phyloP scores from a whole-genome alignment of 106 monocot species.

The Acanthochlamys bracteata region DNA sequence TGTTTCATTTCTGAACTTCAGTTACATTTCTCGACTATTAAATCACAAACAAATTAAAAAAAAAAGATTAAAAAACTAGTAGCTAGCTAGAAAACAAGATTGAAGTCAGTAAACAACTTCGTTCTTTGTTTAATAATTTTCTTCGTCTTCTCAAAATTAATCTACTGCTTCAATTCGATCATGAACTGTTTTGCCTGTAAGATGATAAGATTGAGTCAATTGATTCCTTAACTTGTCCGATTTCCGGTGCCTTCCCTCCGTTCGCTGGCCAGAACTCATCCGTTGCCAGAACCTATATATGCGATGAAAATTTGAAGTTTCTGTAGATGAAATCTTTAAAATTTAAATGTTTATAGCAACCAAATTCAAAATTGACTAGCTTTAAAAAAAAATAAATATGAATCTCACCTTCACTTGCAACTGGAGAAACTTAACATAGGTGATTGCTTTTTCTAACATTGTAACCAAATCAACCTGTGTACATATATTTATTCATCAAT shows the following conservation, averaged over 20 bases:
- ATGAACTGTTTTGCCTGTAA: conserved; percentile 24
- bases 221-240: conserved; percentile 80
- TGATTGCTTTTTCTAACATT: conserved; percentile 94
- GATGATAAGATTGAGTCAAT: conserved; percentile 82
- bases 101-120: too few species aligned
- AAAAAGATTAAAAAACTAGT: too few species aligned
- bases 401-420: conserved; percentile 85
- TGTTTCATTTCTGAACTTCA: too few species aligned
- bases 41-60: too few species aligned
- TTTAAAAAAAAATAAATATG: neutral
- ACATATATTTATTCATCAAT: neutral
- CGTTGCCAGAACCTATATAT: conserved; percentile 64
- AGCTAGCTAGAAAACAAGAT: too few species aligned
- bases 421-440: conserved; percentile 94
- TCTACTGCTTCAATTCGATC: conserved; percentile 16
- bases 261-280: conserved; percentile 93
- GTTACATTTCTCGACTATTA: too few species aligned
- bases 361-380: too few species aligned
- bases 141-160: neutral
- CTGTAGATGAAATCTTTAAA: neutral
- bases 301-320: neutral
- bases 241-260: conserved; percentile 73
- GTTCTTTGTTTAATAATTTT: too few species aligned
- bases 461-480: conserved; percentile 95
- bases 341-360: neutral